Conservation (phyloP, 768 basidiomycete genomes). For the Amanita rimosa region DNA sequence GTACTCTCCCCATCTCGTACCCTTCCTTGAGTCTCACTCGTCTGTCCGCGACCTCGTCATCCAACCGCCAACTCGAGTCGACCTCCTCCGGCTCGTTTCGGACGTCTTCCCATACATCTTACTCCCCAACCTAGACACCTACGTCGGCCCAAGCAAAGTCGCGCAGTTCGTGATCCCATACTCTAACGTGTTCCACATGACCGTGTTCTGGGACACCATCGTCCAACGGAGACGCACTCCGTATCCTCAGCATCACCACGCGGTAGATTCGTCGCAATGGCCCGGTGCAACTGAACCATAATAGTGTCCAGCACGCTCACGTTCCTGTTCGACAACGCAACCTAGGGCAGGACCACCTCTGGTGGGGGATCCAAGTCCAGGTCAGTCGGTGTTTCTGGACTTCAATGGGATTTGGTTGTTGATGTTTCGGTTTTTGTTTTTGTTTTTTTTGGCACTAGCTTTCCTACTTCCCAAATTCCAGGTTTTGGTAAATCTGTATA, state of each 20-base stretch:
- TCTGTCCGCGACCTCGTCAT: too few relatives aligned
- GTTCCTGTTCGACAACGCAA: neutral
- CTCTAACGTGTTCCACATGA: conserved; percentile 9
- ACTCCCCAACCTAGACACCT: conserved; percentile 6
- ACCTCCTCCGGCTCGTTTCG: neutral
- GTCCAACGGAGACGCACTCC: conserved; percentile 4
- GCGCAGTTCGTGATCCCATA: conserved; percentile 8
- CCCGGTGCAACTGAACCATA: conserved; percentile 7
- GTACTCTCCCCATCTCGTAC: conserved; percentile 2
- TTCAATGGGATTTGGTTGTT: neutral
- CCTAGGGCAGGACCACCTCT: conserved; percentile 5
- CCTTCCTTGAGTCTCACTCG: conserved; percentile 7
- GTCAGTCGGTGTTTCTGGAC: conserved; percentile 1
- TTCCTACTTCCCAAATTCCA: too few relatives aligned
- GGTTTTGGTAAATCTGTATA: conserved; percentile 1
- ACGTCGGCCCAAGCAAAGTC: conserved; percentile 8
- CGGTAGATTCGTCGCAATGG: conserved; percentile 6
- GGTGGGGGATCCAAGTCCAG: conserved; percentile 1
- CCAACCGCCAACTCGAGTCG: conserved; percentile 5
- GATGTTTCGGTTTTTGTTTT: neutral
- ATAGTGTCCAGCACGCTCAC: conserved; percentile 11
- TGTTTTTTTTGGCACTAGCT: conserved; percentile 1
- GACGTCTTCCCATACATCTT: neutral
- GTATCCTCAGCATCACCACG: conserved; percentile 6
- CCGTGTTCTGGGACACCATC: too few relatives aligned